These are phyloP conservation scores for Polyplosphaeria fusca DNA, from an alignment of 495 filamentous ascomycete species.

Conservation along the genomic window DNA sequence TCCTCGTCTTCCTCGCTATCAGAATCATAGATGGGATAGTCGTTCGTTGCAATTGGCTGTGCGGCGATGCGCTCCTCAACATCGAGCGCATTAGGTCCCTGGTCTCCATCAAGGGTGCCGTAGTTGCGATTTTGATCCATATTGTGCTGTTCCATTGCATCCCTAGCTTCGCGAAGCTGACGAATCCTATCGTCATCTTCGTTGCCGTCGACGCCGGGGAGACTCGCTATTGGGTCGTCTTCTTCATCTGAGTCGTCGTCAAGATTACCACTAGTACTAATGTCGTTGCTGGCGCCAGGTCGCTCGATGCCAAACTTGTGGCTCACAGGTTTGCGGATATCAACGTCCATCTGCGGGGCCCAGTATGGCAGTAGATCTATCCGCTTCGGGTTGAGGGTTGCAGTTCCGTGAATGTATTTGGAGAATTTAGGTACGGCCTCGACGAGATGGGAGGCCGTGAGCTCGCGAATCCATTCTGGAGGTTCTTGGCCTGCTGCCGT, in stretches of 20 bases:
- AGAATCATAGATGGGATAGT: constrained; percentile 89
- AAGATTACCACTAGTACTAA: constrained; percentile 59
- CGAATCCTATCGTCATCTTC: constrained; percentile 40
- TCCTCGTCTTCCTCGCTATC: constrained; percentile 71
- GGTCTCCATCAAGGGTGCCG: constrained; percentile 36
- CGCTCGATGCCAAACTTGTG: constrained; percentile 86
- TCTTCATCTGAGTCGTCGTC: constrained; percentile 63
- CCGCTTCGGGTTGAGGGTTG: constrained; percentile 77
- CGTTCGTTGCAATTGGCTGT: constrained; percentile 55
- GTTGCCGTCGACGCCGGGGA: constrained; percentile 53
- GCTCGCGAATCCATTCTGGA: constrained; percentile 89
- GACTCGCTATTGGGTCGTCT: constrained; percentile 37
- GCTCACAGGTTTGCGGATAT: constrained; percentile 88
- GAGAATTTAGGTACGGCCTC: constrained; percentile 98
- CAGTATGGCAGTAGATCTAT: constrained; percentile 94
- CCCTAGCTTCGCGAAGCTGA: constrained; percentile 48
- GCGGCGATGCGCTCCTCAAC: constrained; percentile 71
- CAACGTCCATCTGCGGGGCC: constrained; percentile 97
- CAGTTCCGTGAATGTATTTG: constrained; percentile 96
- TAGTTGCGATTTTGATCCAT: constrained; percentile 49
- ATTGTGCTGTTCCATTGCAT: constrained; percentile 48
- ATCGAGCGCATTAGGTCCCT: constrained; percentile 59
- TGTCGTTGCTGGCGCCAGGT: constrained; percentile 65
- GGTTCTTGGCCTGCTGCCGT: constrained; percentile 97
- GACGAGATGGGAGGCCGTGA: constrained; percentile 89